A percentile compares a stretch with the other conserved stretches of the same genome.
Conservation (phyloP, 345 rosid species). For the Boechera stricta region DNA sequence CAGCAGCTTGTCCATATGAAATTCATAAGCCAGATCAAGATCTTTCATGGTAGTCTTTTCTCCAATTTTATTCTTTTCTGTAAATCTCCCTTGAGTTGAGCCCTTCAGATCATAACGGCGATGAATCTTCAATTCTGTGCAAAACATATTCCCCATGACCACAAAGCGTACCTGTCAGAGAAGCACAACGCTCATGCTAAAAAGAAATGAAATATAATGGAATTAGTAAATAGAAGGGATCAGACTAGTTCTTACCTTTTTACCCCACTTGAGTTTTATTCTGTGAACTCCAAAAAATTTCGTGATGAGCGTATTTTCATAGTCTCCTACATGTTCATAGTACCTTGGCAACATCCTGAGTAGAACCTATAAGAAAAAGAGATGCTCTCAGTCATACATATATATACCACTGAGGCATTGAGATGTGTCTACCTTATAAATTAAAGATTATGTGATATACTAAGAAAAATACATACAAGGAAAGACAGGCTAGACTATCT, state of each 20-base stretch:
- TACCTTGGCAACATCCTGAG: constrained; percentile 87
- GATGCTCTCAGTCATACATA: constrained; percentile 23
- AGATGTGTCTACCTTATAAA: constrained; percentile 9
- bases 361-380: constrained; percentile 58
- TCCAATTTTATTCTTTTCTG: constrained; percentile 65
- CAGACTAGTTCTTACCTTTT: constrained; percentile 62
- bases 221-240: background rate
- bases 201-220: constrained; percentile 19
- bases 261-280: constrained; percentile 73
- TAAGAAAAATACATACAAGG: constrained; percentile 12
- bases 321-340: constrained; percentile 67
- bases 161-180: constrained; percentile 86
- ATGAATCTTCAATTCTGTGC: constrained; percentile 94
- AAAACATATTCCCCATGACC: constrained; percentile 99
- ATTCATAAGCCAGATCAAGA: constrained; percentile 78
- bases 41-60: constrained; percentile 88
- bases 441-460: background rate
- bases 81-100: constrained; percentile 80
- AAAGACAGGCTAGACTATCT: constrained; percentile 18
- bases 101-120: constrained; percentile 95
- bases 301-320: constrained; percentile 94
- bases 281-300: constrained; percentile 92
- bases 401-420: background rate
- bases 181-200: constrained; percentile 37
- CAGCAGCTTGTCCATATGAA: constrained; percentile 88